phyloP scores from a whole-genome alignment of 164 flowering plant genomes.

The Magnolia changhungtana region DNA sequence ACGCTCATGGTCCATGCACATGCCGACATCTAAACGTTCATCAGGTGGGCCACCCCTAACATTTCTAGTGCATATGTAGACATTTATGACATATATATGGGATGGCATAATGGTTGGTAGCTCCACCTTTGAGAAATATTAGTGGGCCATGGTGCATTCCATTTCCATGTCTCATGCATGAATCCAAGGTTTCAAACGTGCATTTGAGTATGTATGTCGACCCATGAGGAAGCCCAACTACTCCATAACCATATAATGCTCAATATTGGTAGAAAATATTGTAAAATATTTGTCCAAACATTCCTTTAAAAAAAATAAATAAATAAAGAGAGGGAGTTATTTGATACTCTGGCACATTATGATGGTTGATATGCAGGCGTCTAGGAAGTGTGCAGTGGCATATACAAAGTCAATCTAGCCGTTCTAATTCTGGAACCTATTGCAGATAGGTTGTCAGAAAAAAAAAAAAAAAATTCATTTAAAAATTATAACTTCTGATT shows the following conservation, averaged over 20 bases:
- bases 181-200: conserved; percentile 1
- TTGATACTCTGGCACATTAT: background rate
- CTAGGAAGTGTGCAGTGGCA: no score
- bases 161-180: background rate
- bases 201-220: background rate
- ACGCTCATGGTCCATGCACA: background rate
- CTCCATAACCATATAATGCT: background rate
- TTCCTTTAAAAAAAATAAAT: background rate
- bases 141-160: background rate
- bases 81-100: background rate
- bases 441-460: no score
- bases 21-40: background rate
- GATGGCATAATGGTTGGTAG: background rate
- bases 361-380: no score
- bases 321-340: background rate
- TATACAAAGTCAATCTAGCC: no score
- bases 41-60: background rate
- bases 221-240: background rate
- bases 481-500: no score
- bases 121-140: background rate
- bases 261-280: no score
- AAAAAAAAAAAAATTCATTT: no score
- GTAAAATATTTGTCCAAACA: background rate
- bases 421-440: no score
- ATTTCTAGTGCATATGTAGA: background rate